Conservation (phyloP, 352 stramenopile species). For the Globisporangium heterothallicum region DNA sequence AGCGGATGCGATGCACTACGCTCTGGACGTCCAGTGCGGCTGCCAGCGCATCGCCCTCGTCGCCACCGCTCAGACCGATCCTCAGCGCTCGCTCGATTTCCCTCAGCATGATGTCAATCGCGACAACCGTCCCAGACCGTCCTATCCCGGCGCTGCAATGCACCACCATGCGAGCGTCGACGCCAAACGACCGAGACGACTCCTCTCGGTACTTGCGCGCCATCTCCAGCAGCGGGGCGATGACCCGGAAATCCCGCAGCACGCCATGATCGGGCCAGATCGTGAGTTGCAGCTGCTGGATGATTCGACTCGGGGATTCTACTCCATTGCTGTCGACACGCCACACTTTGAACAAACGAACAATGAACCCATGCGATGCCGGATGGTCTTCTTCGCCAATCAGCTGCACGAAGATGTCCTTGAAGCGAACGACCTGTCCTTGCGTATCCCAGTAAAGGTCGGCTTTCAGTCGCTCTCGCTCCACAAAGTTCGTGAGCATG, state of each 20-base stretch:
- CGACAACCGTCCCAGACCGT: conserved; percentile 78
- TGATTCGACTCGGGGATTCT: conserved; percentile 23
- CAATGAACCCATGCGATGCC: conserved; percentile 30
- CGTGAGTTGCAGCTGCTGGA: conserved; percentile 75
- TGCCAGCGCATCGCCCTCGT: conserved; percentile 20
- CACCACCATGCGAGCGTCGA: conserved; percentile 42
- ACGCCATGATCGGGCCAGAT: conserved; percentile 80
- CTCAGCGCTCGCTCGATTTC: conserved; percentile 32
- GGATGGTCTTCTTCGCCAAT: conserved; percentile 32
- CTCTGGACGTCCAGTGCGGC: conserved; percentile 40
- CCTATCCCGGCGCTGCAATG: conserved; percentile 82
- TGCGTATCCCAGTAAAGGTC: conserved; percentile 67
- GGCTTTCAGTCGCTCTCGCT: conserved; percentile 62
- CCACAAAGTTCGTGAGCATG: conserved; percentile 87
- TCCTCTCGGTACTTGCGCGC: conserved; percentile 44
- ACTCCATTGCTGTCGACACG: conserved; percentile 15
- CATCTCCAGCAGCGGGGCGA: conserved; percentile 66
- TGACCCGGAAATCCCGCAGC: conserved; percentile 59
- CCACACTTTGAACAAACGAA: conserved; percentile 54
- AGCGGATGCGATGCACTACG: conserved; percentile 58
- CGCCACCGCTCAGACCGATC: conserved; percentile 5
- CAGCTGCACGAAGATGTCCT: conserved; percentile 44
- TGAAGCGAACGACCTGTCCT: conserved; percentile 43
- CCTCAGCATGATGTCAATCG: conserved; percentile 74
- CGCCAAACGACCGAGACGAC: conserved; percentile 17